phyloP scores from a whole-genome alignment of 768 basidiomycete genomes.

The Leccinum sublutescens region DNA sequence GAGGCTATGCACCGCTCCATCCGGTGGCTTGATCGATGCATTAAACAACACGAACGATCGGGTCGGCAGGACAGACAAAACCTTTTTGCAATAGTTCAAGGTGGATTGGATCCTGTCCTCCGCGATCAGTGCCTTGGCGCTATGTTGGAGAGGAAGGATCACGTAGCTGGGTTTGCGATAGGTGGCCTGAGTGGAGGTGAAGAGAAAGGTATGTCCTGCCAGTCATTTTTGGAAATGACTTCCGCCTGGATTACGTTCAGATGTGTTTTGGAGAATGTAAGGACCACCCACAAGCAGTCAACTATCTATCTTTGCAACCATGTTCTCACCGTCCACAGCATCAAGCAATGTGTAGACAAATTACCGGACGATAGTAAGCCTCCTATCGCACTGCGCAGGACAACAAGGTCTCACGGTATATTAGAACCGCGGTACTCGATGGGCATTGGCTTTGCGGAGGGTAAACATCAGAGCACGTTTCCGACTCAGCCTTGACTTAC shows the following conservation, averaged over 20 bases:
- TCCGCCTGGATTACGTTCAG: conserved; percentile 36
- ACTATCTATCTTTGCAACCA: neutral
- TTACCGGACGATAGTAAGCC: conserved; percentile 73
- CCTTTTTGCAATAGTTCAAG: conserved; percentile 90
- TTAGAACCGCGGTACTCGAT: conserved; percentile 87
- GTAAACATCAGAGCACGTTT: conserved; percentile 35
- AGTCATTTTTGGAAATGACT: conserved; percentile 7
- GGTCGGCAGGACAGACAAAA: conserved; percentile 70
- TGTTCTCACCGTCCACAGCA: conserved; percentile 42
- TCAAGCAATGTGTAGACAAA: conserved; percentile 77
- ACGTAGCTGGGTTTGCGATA: conserved; percentile 88
- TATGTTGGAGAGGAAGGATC: conserved; percentile 73
- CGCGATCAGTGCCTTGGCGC: conserved; percentile 76
- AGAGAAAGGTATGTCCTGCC: conserved; percentile 64
- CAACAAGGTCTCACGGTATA: conserved; percentile 11
- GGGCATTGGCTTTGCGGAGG: conserved; percentile 93
- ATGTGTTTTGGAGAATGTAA: conserved; percentile 84
- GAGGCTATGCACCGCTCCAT: conserved; percentile 90
- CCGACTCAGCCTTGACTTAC: neutral
- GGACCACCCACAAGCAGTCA: conserved; percentile 18
- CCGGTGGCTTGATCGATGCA: conserved; percentile 89
- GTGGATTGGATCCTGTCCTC: conserved; percentile 70
- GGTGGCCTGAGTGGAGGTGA: conserved; percentile 91
- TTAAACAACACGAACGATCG: conserved; percentile 66
- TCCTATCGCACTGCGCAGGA: neutral